These are phyloP conservation scores for Holtermanniella nyarrowii DNA, from an alignment of 768 basidiomycete genomes.

Conservation along the genomic window DNA sequence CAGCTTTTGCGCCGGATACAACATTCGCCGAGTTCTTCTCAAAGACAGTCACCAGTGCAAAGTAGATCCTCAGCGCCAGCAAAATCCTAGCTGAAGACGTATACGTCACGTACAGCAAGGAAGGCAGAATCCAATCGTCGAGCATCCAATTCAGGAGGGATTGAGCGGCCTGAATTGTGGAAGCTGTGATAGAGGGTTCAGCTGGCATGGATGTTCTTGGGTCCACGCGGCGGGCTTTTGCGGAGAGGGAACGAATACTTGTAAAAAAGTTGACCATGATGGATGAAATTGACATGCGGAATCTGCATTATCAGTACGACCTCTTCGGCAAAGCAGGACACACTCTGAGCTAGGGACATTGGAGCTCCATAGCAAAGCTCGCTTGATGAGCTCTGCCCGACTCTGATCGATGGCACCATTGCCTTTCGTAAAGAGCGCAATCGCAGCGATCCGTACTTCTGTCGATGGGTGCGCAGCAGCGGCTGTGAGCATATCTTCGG, in stretches of 20 bases:
- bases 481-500: conserved; percentile 7
- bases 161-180: background rate
- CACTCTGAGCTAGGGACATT: conserved; percentile 20
- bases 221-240: background rate
- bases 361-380: conserved; percentile 13
- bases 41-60: conserved; percentile 3
- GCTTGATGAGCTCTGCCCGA: conserved; percentile 12
- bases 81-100: conserved; percentile 17
- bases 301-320: background rate
- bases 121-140: conserved; percentile 13
- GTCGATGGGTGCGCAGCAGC: conserved; percentile 19
- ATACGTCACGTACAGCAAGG: conserved; percentile 11
- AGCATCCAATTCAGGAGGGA: conserved; percentile 18
- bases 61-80: conserved; percentile 8
- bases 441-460: conserved; percentile 20
- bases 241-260: conserved; percentile 6
- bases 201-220: too few relatives aligned
- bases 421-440: conserved; percentile 12
- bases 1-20: background rate
- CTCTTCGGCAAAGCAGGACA: background rate
- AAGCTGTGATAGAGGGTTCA: too few relatives aligned
- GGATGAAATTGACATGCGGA: conserved; percentile 2
- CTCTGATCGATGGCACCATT: conserved; percentile 10
- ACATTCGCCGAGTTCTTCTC: conserved; percentile 17
- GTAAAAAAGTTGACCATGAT: conserved; percentile 22